phyloP scores from a whole-genome alignment of 2,329 filamentous ascomycete species.

The Alternaria solani region DNA sequence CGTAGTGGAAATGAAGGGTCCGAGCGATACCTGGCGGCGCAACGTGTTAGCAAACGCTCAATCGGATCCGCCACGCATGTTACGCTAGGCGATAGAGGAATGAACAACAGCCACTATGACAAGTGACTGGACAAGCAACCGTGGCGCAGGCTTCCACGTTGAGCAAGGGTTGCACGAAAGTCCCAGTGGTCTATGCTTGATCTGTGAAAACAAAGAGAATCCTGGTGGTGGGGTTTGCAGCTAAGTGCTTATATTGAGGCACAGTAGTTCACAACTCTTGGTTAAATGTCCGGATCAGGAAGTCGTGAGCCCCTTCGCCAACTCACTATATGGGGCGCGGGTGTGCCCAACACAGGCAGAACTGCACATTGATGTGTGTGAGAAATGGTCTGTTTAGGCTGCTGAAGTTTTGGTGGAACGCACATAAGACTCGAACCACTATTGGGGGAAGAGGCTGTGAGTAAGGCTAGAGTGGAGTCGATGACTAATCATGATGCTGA shows the following conservation, averaged over 20 bases:
- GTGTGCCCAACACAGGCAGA: not conserved
- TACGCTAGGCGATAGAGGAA: not conserved
- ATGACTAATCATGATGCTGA: not conserved
- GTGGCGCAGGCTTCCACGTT: not conserved
- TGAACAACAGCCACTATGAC: not conserved
- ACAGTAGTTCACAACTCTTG: not conserved
- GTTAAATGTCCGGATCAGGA: not conserved
- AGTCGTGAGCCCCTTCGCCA: not conserved
- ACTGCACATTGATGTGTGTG: not conserved
- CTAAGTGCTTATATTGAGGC: constrained; percentile 1
- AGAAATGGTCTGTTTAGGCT: not conserved
- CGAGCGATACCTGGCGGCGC: constrained; percentile 65
- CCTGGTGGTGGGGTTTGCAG: not conserved
- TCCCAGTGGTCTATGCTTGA: not conserved
- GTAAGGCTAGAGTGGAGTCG: not conserved
- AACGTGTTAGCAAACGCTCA: constrained; percentile 17
- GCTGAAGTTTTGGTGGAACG: not conserved
- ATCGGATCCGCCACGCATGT: not conserved
- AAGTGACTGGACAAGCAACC: not conserved
- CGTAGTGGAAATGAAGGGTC: constrained; percentile 71
- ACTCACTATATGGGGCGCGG: not conserved
- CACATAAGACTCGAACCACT: not conserved
- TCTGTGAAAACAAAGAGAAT: not conserved
- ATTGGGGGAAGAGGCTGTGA: not conserved
- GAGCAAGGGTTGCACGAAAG: not conserved